Base-by-base conservation (phyloP, 2,329 filamentous ascomycete species). In the Alternaria novae-zelandiae region DNA sequence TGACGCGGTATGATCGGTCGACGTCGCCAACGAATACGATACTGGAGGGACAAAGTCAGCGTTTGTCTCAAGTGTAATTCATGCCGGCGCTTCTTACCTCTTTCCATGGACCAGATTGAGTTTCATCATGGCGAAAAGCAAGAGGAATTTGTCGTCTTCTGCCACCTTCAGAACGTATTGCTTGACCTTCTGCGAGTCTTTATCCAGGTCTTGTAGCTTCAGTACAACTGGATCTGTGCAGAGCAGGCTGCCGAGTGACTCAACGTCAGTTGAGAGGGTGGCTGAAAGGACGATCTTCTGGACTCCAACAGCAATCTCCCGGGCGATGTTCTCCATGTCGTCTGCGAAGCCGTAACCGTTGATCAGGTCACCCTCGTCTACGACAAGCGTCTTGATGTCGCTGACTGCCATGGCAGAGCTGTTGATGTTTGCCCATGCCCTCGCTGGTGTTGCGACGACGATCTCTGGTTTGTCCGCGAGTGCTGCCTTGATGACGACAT, bases 111-210 rank as follows among this genome's bases (percentile, higher is more conserved):
- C 91, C 55, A 98, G 84, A 78, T 96, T 92, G 12, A 98, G 86
- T 83, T 97, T 97, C 84, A 97, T 97, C 76, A 98, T 95, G 63
- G 97, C 91, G 75, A 97, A 98, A 17, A 91, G 89, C 46, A 99
- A 83, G 41, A 99, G 83, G 75, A 98, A 99, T 78, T 99, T 99
- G 74, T 98, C 96, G 70, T 98, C 95, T 81, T 99, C 96, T n/a
- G 88, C 93, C 70, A 94, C 97, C 86, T 90, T 93, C 68, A 97
- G 91, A 28, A 94, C 89, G 75, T 94, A 97, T 82, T 98, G 96
- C 58, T 89, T 92, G 26, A 98, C 86, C 5, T 89, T 90, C 65
- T 91, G 88, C 20, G 90, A 89, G 68, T 93, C 90, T 21, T 90
- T 89, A 69, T 96, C 92, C 54, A 90, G 87, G 69, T 97, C 93